Conservation (phyloP, 1,284 basidiomycete species). For the Cutaneotrichosporon mucoides region DNA sequence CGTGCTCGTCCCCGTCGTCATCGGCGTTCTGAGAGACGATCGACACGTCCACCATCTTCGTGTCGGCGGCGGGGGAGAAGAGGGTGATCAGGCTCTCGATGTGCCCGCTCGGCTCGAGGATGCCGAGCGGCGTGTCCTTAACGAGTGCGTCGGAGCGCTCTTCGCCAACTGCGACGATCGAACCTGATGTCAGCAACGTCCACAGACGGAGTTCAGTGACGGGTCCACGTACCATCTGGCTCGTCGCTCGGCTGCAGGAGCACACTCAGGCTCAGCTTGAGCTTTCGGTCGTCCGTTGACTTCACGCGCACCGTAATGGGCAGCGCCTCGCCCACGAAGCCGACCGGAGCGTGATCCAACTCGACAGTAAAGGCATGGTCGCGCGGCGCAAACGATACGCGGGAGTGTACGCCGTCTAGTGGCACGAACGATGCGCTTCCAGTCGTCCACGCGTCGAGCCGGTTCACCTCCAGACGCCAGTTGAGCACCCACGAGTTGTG, state of each 20-base stretch:
- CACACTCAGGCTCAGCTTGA: slow-evolving; percentile 66
- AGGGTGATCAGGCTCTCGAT: slow-evolving; percentile 19
- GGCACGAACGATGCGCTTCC: slow-evolving; percentile 18
- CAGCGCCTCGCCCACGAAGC: slow-evolving; percentile 72
- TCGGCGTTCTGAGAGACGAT: slow-evolving; percentile 13
- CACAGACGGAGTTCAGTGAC: slow-evolving; percentile 7
- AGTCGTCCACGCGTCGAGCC: slow-evolving; percentile 21
- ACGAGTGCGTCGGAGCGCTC: slow-evolving; percentile 19
- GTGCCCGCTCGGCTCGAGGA: slow-evolving; percentile 15
- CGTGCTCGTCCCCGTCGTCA: slow-evolving; percentile 18
- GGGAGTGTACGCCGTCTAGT: slow-evolving; percentile 2
- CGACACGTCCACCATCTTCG: slow-evolving; percentile 31
- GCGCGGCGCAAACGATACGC: slow-evolving; percentile 59
- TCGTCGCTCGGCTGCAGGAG: slow-evolving; percentile 76
- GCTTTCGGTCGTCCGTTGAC: slow-evolving; percentile 61
- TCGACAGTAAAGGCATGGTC: slow-evolving; percentile 59
- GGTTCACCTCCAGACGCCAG: slow-evolving; percentile 20
- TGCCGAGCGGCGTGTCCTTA: slow-evolving; percentile 28
- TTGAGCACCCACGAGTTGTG: slow-evolving; percentile 37
- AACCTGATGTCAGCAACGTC: neutral
- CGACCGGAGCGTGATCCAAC: slow-evolving; percentile 60
- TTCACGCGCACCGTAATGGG: slow-evolving; percentile 58
- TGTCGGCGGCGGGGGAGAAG: slow-evolving; percentile 11
- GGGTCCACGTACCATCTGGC: slow-evolving; percentile 57
- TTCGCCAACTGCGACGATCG: slow-evolving; percentile 18